These are phyloP conservation scores for Vachellia pachyceras DNA, from an alignment of 306 rosid genomes.

Conservation along the genomic window DNA sequence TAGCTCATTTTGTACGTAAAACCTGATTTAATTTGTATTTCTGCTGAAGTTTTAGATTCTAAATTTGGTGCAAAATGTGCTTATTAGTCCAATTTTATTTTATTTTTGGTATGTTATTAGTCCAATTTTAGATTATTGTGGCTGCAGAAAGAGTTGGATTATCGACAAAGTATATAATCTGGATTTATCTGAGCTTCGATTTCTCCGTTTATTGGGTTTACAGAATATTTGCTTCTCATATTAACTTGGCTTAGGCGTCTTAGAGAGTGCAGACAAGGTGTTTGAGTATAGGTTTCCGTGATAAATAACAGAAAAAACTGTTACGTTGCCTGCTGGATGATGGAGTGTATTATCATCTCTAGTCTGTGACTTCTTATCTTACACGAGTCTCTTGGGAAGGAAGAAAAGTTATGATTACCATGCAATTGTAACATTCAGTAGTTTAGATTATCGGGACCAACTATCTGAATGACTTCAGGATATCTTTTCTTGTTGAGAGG, in stretches of 20 bases:
- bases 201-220: neutral
- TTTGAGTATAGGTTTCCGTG: slow-evolving; percentile 33
- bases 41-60: neutral
- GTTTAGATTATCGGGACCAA: neutral
- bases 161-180: neutral
- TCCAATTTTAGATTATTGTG: neutral
- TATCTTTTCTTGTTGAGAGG: too few relatives aligned
- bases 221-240: neutral
- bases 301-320: neutral
- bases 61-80: neutral
- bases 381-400: neutral
- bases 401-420: neutral
- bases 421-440: neutral
- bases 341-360: neutral
- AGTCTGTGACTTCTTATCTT: neutral
- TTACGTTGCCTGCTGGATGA: neutral
- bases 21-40: too few relatives aligned
- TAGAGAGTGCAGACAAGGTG: slow-evolving; percentile 32
- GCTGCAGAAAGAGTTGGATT: neutral
- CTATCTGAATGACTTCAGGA: too few relatives aligned
- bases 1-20: neutral
- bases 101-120: too few relatives aligned
- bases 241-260: neutral
- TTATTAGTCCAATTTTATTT: neutral
- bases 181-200: neutral